Percentiles rank a stretch among this genome's conserved stretches.
Conservation (phyloP, 257 asterid species). For the Plectranthus barbatus region DNA sequence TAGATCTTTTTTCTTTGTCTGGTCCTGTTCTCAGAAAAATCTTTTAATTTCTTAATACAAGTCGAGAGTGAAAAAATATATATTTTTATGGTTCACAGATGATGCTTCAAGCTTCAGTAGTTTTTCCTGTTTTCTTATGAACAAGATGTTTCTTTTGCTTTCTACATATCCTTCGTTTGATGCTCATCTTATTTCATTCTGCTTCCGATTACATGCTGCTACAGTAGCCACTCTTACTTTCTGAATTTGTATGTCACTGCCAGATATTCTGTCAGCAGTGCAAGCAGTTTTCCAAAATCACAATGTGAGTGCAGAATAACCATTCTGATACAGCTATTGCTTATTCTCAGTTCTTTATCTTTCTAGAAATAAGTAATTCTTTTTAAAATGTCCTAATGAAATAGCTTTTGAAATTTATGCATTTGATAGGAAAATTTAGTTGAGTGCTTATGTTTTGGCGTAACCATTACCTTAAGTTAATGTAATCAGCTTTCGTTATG, state of each 20-base stretch:
- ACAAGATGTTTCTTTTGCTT: neutral
- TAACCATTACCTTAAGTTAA: too few relatives aligned
- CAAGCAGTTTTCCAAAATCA: slow-evolving; percentile 68
- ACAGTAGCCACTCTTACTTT: slow-evolving; percentile 9
- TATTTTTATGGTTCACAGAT: neutral
- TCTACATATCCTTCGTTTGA: slow-evolving; percentile 4
- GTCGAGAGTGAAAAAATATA: neutral
- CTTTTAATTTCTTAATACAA: neutral
- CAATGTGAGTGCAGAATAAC: slow-evolving; percentile 54
- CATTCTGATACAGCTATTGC: neutral
- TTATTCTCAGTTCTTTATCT: neutral
- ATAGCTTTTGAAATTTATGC: neutral
- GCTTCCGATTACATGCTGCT: slow-evolving; percentile 9
- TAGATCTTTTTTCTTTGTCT: slow-evolving; percentile 6
- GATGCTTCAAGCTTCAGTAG: neutral
- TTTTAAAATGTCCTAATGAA: neutral
- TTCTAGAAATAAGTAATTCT: neutral
- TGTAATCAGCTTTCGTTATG: slow-evolving; percentile 6
- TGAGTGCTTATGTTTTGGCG: neutral
- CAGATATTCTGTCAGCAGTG: slow-evolving; percentile 75
- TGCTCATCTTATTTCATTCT: slow-evolving; percentile 1
- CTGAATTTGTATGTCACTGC: slow-evolving; percentile 18
- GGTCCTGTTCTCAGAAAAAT: neutral
- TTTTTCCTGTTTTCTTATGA: neutral
- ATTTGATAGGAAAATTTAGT: neutral